Evolutionary conservation across 257 asterid species (phyloP), one percentile per base, ranked within the genome.

Genomic region (Petunia secreta): DNA sequence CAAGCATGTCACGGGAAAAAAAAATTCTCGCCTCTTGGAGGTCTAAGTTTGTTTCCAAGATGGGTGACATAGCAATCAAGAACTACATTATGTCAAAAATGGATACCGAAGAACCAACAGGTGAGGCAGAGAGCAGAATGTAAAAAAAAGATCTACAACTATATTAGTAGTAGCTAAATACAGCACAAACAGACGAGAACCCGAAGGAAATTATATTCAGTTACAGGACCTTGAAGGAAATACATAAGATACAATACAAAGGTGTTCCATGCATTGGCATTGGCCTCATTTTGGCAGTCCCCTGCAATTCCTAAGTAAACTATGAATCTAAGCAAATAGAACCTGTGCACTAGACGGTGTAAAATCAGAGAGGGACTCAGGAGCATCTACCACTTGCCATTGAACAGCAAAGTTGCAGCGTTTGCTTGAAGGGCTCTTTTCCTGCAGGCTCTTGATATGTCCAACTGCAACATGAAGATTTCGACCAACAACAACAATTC

Each of bases 401-500:
- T 57, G 59, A 60, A 95, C 97, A 4, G 89, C 83, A 67, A 93
- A 95, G 39, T 82, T 46, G 53, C 77, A 60, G 60, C 78, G 87
- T 83, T 85, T 85, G 58, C 65, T 91, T 40, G 81, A 44, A 16
- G 78, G 41, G 38, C 9, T 75, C 75, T 65, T 64, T 1, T 57
- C 36, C 11, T 38, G 8, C 54, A 54, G 53, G 85, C 73, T 83
- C 83, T 59, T 9, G 75, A 95, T 84, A 83, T 80, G 84, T 75
- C 99, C 99, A 53, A 95, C 91, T 4, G 99, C 99, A 65, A 95
- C 97, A 46, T 93, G 97, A 63, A 95, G 94, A 68, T 92, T 87
- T 25, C 97, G 91, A 54, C 98, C 99, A 4, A 95, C 98, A 6
- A 95, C 97, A 76, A 89, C 87, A 38, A 95, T 92, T 75, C 83